A percentile compares a stretch with the other conserved stretches of the same genome.
phyloP scores from a whole-genome alignment of 441 rosid genomes.

The Gossypium laxum region DNA sequence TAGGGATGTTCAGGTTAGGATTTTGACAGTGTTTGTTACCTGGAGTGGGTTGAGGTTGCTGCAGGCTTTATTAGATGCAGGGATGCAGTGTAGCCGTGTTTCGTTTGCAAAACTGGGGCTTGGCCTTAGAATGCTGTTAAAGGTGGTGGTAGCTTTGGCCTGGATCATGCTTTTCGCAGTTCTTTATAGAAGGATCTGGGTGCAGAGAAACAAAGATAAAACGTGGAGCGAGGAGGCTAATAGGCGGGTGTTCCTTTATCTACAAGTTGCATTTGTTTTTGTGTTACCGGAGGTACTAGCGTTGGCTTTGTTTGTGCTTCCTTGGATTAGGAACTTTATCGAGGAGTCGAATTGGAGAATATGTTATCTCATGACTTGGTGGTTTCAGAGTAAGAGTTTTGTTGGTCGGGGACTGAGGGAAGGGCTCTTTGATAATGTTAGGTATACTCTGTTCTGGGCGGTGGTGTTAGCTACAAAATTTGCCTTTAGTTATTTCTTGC shows the following conservation, averaged over 20 bases:
- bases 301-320: background rate
- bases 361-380: background rate
- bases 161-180: background rate
- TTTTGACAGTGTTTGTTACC: background rate
- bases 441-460: background rate
- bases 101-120: background rate
- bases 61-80: conserved; percentile 1
- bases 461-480: background rate
- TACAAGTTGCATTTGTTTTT: background rate
- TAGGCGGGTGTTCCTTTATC: background rate
- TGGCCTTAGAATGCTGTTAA: background rate
- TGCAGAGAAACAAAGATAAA: no score
- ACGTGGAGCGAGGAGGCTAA: background rate
- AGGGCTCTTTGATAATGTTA: background rate
- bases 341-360: background rate
- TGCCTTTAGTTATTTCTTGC: background rate
- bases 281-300: background rate
- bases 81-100: background rate
- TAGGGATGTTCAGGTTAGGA: background rate
- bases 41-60: background rate
- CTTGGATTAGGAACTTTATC: background rate
- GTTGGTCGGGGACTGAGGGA: conserved; percentile 3
- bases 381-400: background rate
- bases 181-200: background rate
- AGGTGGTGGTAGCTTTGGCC: background rate